Evolutionary conservation across 1,284 basidiomycete genomes (phyloP).

Genomic region (Malassezia yamatoensis): DNA sequence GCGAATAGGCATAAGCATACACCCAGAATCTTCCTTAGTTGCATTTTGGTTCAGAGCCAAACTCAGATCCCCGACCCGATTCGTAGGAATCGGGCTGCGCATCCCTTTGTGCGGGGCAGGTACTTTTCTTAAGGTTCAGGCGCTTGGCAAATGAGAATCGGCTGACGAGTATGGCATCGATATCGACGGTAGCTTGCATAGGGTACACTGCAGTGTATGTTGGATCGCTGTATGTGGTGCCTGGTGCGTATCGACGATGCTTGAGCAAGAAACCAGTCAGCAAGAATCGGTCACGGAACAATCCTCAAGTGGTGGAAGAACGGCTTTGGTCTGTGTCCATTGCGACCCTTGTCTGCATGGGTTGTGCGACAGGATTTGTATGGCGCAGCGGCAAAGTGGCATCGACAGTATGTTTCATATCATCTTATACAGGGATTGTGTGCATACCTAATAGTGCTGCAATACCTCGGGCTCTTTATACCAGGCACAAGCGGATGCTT

Average conservation of each 20-base stretch:
- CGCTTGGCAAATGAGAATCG: not conserved
- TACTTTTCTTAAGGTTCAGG: not conserved
- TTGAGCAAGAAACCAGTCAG: not conserved
- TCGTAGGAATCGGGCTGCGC: not conserved
- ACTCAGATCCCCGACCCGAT: too few species aligned
- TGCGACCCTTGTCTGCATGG: conserved; percentile 9
- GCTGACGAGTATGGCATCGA: not conserved
- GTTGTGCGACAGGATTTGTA: not conserved
- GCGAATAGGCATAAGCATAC: conserved; percentile 3
- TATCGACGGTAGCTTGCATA: not conserved
- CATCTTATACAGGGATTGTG: not conserved
- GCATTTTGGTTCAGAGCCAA: not conserved
- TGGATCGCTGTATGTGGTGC: conserved; percentile 9
- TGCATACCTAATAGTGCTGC: conserved; percentile 14
- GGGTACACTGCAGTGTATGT: conserved; percentile 15
- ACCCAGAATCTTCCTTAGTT: conserved; percentile 8
- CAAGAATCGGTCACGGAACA: conserved; percentile 11
- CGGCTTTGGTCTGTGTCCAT: conserved; percentile 23
- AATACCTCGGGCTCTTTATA: conserved; percentile 26
- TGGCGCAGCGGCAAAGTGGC: not conserved
- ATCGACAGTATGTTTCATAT: too few species aligned
- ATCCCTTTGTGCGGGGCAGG: conserved; percentile 1
- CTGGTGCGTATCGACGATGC: not conserved
- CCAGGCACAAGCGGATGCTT: conserved; percentile 11
- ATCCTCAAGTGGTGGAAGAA: conserved; percentile 24